Conservation (phyloP, 2,329 filamentous ascomycete species). For the Colletotrichum horii region DNA sequence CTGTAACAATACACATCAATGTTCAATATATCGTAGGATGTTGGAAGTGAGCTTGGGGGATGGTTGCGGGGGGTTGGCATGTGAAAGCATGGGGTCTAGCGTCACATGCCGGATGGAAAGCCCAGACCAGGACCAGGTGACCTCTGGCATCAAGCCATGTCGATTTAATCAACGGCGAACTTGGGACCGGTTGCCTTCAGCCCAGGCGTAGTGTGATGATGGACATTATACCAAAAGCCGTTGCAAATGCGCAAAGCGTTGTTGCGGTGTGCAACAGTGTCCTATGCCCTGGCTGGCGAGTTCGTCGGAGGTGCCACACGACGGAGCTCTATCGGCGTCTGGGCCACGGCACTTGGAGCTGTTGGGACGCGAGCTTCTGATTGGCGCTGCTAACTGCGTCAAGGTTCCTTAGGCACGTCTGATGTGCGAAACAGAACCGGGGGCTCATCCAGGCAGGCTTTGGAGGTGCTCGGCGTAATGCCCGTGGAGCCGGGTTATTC, state of each 20-base stretch:
- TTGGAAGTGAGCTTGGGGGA: neutral
- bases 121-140: slow-evolving; percentile 1
- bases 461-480: neutral
- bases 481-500: neutral
- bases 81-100: slow-evolving; percentile 2
- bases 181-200: neutral
- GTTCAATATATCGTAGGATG: neutral
- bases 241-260: neutral
- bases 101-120: slow-evolving; percentile 5
- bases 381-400: slow-evolving; percentile 15
- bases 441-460: neutral
- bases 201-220: neutral
- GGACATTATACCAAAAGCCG: neutral
- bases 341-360: neutral
- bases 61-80: neutral
- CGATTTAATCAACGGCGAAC: neutral
- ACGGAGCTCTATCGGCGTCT: neutral
- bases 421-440: slow-evolving; percentile 7
- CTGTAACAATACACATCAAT: neutral
- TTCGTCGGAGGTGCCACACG: neutral
- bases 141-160: neutral
- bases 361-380: neutral
- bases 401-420: neutral
- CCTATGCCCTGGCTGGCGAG: neutral
- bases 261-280: neutral